These are phyloP conservation scores for Coccomyxa sp. DNA, from an alignment of 139 green algal species.

Conservation along the genomic window DNA sequence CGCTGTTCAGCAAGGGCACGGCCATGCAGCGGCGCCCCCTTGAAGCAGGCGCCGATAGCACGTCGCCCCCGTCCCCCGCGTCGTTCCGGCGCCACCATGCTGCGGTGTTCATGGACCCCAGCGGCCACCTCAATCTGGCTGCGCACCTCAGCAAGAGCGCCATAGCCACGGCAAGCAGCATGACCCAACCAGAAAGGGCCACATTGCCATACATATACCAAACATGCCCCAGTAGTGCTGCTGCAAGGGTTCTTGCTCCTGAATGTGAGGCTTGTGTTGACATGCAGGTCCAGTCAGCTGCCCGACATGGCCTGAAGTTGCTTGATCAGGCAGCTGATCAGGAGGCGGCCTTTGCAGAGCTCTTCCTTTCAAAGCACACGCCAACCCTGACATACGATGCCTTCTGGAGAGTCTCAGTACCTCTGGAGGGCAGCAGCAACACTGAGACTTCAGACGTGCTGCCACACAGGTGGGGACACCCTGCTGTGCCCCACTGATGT, in stretches of 20 bases:
- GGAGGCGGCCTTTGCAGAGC: constrained; percentile 47
- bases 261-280: background rate
- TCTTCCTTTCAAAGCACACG: constrained; percentile 27
- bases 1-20: constrained; percentile 38
- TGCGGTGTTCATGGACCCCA: constrained; percentile 57
- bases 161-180: constrained; percentile 30
- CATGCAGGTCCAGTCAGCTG: constrained; percentile 22
- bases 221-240: background rate
- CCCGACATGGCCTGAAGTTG: constrained; percentile 32
- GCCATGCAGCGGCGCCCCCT: constrained; percentile 23
- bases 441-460: background rate
- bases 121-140: constrained; percentile 63
- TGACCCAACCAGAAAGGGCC: background rate
- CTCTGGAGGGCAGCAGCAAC: constrained; percentile 1
- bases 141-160: constrained; percentile 29
- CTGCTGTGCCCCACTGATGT: background rate
- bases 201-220: too few species aligned
- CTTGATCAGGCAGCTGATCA: constrained; percentile 31
- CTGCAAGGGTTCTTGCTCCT: background rate
- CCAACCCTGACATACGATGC: constrained; percentile 52
- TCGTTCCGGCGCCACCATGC: constrained; percentile 26
- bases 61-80: constrained; percentile 16
- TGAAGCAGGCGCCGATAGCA: background rate
- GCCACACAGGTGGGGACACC: too few species aligned
- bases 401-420: constrained; percentile 40